phyloP scores from a whole-genome alignment of 2,329 filamentous ascomycete species.

The Fusarium torreyae region DNA sequence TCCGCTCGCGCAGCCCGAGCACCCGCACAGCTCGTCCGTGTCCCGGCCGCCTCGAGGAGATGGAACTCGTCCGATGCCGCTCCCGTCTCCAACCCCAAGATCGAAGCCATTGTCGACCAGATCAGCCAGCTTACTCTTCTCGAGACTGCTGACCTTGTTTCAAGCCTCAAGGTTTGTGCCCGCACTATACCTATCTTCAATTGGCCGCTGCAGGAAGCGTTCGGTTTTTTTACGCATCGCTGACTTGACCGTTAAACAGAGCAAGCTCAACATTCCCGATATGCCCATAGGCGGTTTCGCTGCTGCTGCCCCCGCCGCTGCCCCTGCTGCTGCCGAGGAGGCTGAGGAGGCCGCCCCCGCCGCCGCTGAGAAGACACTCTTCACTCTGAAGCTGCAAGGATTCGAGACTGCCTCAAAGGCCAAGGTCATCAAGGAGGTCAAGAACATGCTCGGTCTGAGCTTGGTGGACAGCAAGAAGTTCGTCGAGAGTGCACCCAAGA shows the following conservation, averaged over 20 bases:
- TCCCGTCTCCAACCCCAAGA: constrained; percentile 84
- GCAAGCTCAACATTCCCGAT: constrained; percentile 96
- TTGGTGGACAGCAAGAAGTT: constrained; percentile 99
- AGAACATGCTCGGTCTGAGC: constrained; percentile 92
- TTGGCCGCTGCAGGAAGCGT: constrained; percentile 21
- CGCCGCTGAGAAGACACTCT: constrained; percentile 95
- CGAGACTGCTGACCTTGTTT: constrained; percentile 96
- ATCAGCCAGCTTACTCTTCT: constrained; percentile 98
- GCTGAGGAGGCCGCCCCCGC: constrained; percentile 90
- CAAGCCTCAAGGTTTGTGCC: constrained; percentile 85
- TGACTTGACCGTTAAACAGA: constrained; percentile 65
- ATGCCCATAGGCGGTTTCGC: constrained; percentile 94
- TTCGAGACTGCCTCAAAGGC: constrained; percentile 93
- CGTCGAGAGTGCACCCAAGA: constrained; percentile 96
- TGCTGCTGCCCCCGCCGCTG: constrained; percentile 74
- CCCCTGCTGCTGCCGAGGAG: constrained; percentile 77
- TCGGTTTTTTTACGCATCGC: constrained; percentile 11
- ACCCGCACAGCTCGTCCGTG: constrained; percentile 64
- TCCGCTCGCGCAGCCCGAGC: constrained; percentile 62
- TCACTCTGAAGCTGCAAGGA: constrained; percentile 93
- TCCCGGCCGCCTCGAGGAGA: constrained; percentile 73
- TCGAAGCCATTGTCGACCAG: constrained; percentile 94
- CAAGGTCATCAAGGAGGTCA: constrained; percentile 99
- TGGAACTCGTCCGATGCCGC: constrained; percentile 88
- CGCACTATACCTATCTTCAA: constrained; percentile 44